Evolutionary conservation across 108 stramenopile species (phyloP).

Genomic region (Mayamaea pseudoterrestris): DNA sequence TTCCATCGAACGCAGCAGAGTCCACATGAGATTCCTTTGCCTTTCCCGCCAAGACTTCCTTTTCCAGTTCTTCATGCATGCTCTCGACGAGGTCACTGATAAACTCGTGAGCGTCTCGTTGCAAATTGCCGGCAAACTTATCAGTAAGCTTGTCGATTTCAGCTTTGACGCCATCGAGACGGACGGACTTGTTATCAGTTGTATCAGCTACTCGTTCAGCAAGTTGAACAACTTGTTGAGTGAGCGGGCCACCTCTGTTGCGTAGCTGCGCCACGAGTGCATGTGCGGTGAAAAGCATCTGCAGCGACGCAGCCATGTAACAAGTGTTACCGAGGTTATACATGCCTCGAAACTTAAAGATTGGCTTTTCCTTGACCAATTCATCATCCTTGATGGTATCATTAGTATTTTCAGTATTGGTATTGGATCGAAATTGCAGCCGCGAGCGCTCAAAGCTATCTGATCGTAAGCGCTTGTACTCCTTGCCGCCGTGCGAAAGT

Average conservation of each 20-base stretch:
- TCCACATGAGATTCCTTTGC: neutral
- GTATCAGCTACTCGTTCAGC: constrained; percentile 11
- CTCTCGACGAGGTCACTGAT: constrained; percentile 35
- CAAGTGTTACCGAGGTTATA: constrained; percentile 72
- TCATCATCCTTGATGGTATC: too few relatives aligned
- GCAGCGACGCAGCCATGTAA: constrained; percentile 61
- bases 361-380: too few relatives aligned
- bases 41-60: neutral
- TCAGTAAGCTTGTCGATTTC: constrained; percentile 23
- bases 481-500: too few relatives aligned
- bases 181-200: constrained; percentile 22
- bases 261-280: constrained; percentile 1
- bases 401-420: too few relatives aligned
- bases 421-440: too few relatives aligned
- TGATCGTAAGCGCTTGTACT: too few relatives aligned
- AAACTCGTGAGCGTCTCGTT: constrained; percentile 56
- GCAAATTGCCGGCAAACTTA: constrained; percentile 38
- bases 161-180: constrained; percentile 26
- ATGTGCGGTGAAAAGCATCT: constrained; percentile 18
- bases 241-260: neutral
- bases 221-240: neutral
- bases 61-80: constrained; percentile 32
- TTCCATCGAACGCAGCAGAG: neutral
- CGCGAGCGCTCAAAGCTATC: too few relatives aligned
- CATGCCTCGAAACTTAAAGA: constrained; percentile 13